These are phyloP conservation scores for Penicillium turbatum DNA, from an alignment of 495 filamentous ascomycete species.

Conservation along the genomic window DNA sequence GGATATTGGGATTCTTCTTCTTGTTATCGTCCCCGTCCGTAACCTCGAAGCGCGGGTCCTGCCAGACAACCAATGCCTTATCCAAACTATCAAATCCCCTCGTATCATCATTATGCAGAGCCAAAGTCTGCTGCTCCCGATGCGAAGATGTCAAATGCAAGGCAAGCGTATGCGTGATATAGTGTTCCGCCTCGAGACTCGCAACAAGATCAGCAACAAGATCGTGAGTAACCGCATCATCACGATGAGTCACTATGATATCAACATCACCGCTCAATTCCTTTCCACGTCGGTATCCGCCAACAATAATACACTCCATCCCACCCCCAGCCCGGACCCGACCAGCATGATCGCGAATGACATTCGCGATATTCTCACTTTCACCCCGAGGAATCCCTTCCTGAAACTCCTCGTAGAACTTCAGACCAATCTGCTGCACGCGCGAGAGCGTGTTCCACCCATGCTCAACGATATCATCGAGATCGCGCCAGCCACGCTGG, in stretches of 20 bases:
- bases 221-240: conserved; percentile 58
- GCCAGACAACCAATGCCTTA: conserved; percentile 92
- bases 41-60: conserved; percentile 54
- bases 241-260: conserved; percentile 75
- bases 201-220: conserved; percentile 65
- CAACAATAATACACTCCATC: conserved; percentile 71
- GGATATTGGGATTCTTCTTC: conserved; percentile 57
- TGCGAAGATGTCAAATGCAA: conserved; percentile 61
- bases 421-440: conserved; percentile 92
- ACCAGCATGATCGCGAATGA: conserved; percentile 60
- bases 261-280: conserved; percentile 73
- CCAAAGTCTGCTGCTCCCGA: conserved; percentile 65
- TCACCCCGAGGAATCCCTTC: conserved; percentile 67
- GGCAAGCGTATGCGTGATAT: conserved; percentile 79
- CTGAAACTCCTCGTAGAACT: conserved; percentile 86
- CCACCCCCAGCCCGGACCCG: conserved; percentile 34
- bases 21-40: neutral
- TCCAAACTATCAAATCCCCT: conserved; percentile 73
- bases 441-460: conserved; percentile 73
- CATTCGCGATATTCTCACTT: conserved; percentile 61
- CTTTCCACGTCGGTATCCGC: conserved; percentile 85
- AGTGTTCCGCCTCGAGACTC: conserved; percentile 60
- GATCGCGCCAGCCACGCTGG: conserved; percentile 63
- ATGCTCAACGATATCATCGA: conserved; percentile 81
- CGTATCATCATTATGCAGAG: conserved; percentile 39